Percentiles rank a stretch among this genome's conserved stretches.
These are phyloP conservation scores for Afroboletus lepidellus DNA, from an alignment of 1,284 basidiomycete genomes.

Conservation along the genomic window DNA sequence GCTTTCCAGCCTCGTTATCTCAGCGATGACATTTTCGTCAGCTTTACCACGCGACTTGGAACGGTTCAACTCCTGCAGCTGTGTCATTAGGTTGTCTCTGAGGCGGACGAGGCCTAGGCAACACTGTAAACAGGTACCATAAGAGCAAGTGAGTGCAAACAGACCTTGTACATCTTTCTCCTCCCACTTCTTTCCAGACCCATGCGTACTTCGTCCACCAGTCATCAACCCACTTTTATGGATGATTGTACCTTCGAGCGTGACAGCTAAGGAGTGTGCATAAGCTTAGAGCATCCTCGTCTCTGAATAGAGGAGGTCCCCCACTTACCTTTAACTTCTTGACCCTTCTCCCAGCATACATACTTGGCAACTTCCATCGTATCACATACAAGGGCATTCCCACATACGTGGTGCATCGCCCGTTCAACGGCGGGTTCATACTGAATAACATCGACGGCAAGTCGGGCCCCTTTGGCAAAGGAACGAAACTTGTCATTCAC, in stretches of 20 bases:
- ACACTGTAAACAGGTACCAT: conserved; percentile 1
- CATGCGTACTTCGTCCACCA: conserved; percentile 82
- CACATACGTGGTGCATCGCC: conserved; percentile 96
- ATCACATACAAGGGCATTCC: conserved; percentile 94
- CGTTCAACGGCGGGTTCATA: conserved; percentile 86
- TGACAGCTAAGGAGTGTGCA: conserved; percentile 69
- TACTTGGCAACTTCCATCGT: conserved; percentile 88
- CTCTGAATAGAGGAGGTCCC: not conserved
- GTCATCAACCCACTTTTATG: conserved; percentile 98
- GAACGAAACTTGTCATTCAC: conserved; percentile 94
- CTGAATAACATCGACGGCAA: conserved; percentile 94
- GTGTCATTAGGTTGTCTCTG: conserved; percentile 74
- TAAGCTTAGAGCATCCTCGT: not conserved
- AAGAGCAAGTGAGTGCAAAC: not conserved
- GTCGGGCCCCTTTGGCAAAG: conserved; percentile 86
- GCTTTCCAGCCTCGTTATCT: conserved; percentile 80
- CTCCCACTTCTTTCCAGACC: conserved; percentile 82
- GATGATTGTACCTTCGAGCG: conserved; percentile 94
- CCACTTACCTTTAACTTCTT: conserved; percentile 89
- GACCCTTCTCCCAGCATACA: conserved; percentile 90
- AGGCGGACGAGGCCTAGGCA: conserved; percentile 64
- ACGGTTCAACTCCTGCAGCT: conserved; percentile 80
- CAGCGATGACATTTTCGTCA: conserved; percentile 77
- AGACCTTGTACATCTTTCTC: conserved; percentile 88
- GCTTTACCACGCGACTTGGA: conserved; percentile 79